A percentile compares a stretch with the other conserved stretches of the same genome.
These are phyloP conservation scores for Penicillium herquei DNA, from an alignment of 495 filamentous ascomycete genomes.

Conservation along the genomic window DNA sequence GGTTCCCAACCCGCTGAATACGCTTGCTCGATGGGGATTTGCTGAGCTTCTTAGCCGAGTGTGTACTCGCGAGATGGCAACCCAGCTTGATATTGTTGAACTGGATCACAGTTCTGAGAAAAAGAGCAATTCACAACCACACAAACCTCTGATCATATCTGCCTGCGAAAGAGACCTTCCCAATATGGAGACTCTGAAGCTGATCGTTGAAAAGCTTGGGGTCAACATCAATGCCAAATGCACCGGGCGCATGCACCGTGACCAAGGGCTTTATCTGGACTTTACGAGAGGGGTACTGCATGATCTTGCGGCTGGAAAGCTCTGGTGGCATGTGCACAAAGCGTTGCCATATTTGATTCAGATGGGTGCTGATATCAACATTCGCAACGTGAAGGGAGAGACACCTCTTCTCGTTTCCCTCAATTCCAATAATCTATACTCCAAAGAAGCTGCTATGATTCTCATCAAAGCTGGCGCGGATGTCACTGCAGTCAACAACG, in stretches of 20 bases:
- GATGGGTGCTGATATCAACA: conserved; percentile 15
- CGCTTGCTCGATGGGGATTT: conserved; percentile 6
- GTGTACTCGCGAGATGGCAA: conserved; percentile 4
- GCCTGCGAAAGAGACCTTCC: conserved; percentile 14
- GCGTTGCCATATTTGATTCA: conserved; percentile 20
- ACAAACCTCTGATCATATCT: conserved; percentile 8
- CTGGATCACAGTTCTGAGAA: conserved; percentile 1
- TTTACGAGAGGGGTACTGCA: conserved; percentile 8
- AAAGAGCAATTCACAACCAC: not conserved
- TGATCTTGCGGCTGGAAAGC: conserved; percentile 10
- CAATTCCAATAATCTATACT: conserved; percentile 2
- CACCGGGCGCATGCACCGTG: not conserved
- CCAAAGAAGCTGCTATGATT: conserved; percentile 12
- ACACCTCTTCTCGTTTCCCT: conserved; percentile 17
- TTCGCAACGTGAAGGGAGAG: conserved; percentile 8
- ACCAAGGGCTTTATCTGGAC: not conserved
- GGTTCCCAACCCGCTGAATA: not conserved
- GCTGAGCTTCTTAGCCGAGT: conserved; percentile 6
- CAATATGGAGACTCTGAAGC: conserved; percentile 16
- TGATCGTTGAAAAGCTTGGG: conserved; percentile 14
- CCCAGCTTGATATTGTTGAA: conserved; percentile 9
- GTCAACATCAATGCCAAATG: conserved; percentile 6
- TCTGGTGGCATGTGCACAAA: conserved; percentile 19
- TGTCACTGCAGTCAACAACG: conserved; percentile 16
- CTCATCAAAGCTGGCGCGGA: conserved; percentile 29